A percentile compares a stretch with the other conserved stretches of the same genome.
phyloP scores from a whole-genome alignment of 2,329 filamentous ascomycete genomes.

The Fusarium anthophilum region DNA sequence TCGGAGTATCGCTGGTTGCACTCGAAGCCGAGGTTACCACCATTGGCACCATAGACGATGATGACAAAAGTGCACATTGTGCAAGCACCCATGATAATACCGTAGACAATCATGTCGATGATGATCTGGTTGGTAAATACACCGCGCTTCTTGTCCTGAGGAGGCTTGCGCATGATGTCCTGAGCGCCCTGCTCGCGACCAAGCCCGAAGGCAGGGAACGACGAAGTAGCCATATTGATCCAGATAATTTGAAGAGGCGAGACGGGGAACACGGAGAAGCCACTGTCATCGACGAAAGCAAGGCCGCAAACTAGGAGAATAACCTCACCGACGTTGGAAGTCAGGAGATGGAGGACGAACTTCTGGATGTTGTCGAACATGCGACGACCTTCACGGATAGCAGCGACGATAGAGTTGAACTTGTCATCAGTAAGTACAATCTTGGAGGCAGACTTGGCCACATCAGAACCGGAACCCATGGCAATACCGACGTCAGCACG shows the following conservation, averaged over 20 bases:
- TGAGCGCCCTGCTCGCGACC: conserved; percentile 79
- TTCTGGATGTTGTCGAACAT: conserved; percentile 94
- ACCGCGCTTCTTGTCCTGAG: conserved; percentile 73
- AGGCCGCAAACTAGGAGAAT: conserved; percentile 83
- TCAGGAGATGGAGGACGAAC: conserved; percentile 82
- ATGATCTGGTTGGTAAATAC: conserved; percentile 83
- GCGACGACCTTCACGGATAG: conserved; percentile 82
- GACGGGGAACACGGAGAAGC: conserved; percentile 85
- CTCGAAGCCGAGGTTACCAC: conserved; percentile 64
- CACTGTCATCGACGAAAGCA: conserved; percentile 76
- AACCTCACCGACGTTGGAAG: conserved; percentile 86
- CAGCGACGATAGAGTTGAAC: conserved; percentile 85
- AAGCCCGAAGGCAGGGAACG: conserved; percentile 87
- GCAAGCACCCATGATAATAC: conserved; percentile 78
- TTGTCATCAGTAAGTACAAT: conserved; percentile 91
- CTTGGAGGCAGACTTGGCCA: conserved; percentile 82
- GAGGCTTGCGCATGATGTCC: conserved; percentile 83
- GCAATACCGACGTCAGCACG: conserved; percentile 87
- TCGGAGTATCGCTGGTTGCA: conserved; percentile 71
- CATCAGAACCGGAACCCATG: conserved; percentile 89
- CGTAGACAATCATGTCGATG: conserved; percentile 82
- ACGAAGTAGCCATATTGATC: conserved; percentile 94
- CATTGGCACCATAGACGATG: conserved; percentile 65
- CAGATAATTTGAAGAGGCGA: conserved; percentile 88
- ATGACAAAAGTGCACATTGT: conserved; percentile 74